Base-by-base conservation (phyloP, 2,329 filamentous ascomycete genomes). In the Pleochaeta shiraiana region DNA sequence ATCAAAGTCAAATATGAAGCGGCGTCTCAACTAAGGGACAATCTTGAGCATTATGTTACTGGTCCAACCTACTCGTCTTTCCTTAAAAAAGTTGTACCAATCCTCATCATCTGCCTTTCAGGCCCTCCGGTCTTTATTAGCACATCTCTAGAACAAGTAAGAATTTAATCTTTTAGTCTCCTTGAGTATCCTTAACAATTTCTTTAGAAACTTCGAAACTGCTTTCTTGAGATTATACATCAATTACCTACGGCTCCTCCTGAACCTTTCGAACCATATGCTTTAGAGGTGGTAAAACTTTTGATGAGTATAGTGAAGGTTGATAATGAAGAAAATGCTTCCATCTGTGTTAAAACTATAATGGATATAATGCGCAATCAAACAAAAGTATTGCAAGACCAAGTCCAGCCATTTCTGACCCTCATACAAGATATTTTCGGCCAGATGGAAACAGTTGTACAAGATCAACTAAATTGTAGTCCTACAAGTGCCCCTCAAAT, bases 251-350 rank as follows among this genome's bases (percentile, higher is more conserved):
- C 90, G 75, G 83, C 80, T 45, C 86, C 89, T 1, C 76, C 83
- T 64, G 90, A 96, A 70, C 84, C 84, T 0, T 85, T 96, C 75
- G 91, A 97, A 73, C 87, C 86, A 0, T 95, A 92, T 74, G 91
- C 92, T 45, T 82, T 85, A 68, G 89, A 95, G 72, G 85, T 95
- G 66, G 89, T 96, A 66, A 91, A 96, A 72, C 80, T 95, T 68
- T 80, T 97, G 67, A 92, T 97, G 84, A 82, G 83, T 64, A 78
- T 98, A 65, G 90, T 97, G 66, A 85, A 86, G 69, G 86, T 84
- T 50, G 93, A 99, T 75, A 98, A 98, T 71, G 93, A 99, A 76
- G 93, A 99, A 68, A 99, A 98, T 79, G 93, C 92, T 1, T 90
- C 95, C n/a, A 78, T 98, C 67, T 96, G 92, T 73, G 90, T 99